phyloP scores from a whole-genome alignment of 2,329 filamentous ascomycete genomes.

The Pleoardoris graminearum region DNA sequence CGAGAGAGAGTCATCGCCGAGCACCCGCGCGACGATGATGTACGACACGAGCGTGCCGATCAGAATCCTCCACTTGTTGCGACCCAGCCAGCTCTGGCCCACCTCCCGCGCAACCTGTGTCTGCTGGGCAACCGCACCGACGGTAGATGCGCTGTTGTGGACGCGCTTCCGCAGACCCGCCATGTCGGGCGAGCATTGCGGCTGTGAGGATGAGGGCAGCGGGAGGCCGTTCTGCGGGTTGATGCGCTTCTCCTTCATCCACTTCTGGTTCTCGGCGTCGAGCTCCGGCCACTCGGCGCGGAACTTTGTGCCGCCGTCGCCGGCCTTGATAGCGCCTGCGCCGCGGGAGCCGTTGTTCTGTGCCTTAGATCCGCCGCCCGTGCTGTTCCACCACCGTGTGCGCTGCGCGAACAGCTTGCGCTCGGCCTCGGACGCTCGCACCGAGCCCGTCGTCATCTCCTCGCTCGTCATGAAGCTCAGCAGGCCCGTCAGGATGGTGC shows the following conservation, averaged over 20 bases:
- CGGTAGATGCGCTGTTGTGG: slow-evolving; percentile 55
- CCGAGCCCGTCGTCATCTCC: slow-evolving; percentile 95
- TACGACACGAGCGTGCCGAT: slow-evolving; percentile 76
- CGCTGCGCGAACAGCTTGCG: slow-evolving; percentile 75
- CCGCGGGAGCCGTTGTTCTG: slow-evolving; percentile 51
- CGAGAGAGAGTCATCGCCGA: slow-evolving; percentile 56
- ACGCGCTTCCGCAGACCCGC: slow-evolving; percentile 67
- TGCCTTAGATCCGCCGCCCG: slow-evolving; percentile 75
- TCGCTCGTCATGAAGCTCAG: slow-evolving; percentile 98
- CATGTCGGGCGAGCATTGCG: slow-evolving; percentile 64
- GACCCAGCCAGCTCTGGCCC: slow-evolving; percentile 78
- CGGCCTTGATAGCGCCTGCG: slow-evolving; percentile 79
- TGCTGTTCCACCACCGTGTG: slow-evolving; percentile 95
- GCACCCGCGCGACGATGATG: slow-evolving; percentile 75
- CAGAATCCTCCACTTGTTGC: slow-evolving; percentile 76
- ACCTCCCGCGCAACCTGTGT: slow-evolving; percentile 73
- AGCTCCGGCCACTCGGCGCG: slow-evolving; percentile 85
- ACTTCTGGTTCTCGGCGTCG: slow-evolving; percentile 86
- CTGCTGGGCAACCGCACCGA: slow-evolving; percentile 75
- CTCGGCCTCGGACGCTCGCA: slow-evolving; percentile 76
- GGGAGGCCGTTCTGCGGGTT: slow-evolving; percentile 74
- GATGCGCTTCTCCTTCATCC: slow-evolving; percentile 83
- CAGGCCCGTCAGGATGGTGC: slow-evolving; percentile 91
- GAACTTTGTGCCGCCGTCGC: slow-evolving; percentile 92
- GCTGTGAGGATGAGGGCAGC: slow-evolving; percentile 55